phyloP scores from a whole-genome alignment of 2,329 filamentous ascomycete genomes.

The Fusarium napiforme region DNA sequence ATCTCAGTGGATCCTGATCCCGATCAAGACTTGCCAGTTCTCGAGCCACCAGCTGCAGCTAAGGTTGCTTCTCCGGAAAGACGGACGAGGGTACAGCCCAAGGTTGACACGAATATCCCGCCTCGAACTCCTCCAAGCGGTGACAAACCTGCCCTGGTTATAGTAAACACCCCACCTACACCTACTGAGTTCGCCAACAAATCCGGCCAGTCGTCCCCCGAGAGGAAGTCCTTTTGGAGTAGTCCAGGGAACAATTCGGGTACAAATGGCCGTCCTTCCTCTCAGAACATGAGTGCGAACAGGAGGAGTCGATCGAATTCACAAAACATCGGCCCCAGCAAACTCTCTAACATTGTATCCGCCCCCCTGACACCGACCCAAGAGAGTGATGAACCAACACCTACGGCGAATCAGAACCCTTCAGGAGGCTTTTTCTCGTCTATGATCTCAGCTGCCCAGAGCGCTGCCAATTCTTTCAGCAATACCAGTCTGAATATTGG shows the following conservation, averaged over 20 bases:
- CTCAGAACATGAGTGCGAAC: constrained; percentile 79
- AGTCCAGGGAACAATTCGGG: constrained; percentile 42
- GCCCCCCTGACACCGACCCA: constrained; percentile 80
- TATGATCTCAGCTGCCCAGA: constrained; percentile 92
- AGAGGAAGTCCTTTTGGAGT: constrained; percentile 46
- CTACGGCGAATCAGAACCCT: constrained; percentile 61
- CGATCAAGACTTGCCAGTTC: constrained; percentile 36
- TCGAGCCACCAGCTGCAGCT: constrained; percentile 47
- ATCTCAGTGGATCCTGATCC: constrained; percentile 33
- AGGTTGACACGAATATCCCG: constrained; percentile 47
- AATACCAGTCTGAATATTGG: constrained; percentile 69
- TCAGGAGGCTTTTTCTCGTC: constrained; percentile 87
- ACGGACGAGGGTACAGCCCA: constrained; percentile 45
- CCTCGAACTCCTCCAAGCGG: constrained; percentile 61
- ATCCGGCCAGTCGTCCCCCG: constrained; percentile 41
- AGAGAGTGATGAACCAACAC: constrained; percentile 71
- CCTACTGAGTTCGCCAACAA: constrained; percentile 59
- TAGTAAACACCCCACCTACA: constrained; percentile 75
- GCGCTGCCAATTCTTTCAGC: constrained; percentile 80
- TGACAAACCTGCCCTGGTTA: constrained; percentile 61
- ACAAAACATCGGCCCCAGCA: constrained; percentile 76
- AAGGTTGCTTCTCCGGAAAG: constrained; percentile 46
- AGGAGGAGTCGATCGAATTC: constrained; percentile 65
- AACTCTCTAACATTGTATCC: constrained; percentile 80
- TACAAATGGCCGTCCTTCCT: constrained; percentile 66